phyloP scores from a whole-genome alignment of 192 early-diverging fungal species.

The Podila verticillata region DNA sequence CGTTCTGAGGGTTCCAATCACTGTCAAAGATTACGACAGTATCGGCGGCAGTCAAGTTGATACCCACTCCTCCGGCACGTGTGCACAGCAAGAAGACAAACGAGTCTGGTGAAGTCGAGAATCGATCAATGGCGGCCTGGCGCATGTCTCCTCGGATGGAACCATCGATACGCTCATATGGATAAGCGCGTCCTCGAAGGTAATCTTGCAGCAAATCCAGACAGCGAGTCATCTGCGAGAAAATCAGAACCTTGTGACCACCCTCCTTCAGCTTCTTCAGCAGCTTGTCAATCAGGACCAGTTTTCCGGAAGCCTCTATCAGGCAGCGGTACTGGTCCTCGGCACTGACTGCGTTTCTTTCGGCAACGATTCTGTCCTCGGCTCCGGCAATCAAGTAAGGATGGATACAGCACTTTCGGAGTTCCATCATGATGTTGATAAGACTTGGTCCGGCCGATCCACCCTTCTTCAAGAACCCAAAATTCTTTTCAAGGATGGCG shows the following conservation, averaged over 20 bases:
- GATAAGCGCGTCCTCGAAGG: slow-evolving; percentile 75
- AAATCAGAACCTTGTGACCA: slow-evolving; percentile 89
- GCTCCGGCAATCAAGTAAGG: slow-evolving; percentile 84
- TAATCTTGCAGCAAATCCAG: slow-evolving; percentile 88
- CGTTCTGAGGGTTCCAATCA: slow-evolving; percentile 94
- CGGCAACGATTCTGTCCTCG: slow-evolving; percentile 82
- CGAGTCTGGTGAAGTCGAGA: slow-evolving; percentile 78
- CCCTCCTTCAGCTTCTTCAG: slow-evolving; percentile 77
- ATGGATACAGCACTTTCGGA: slow-evolving; percentile 92
- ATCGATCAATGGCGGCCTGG: slow-evolving; percentile 89
- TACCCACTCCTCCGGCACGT: slow-evolving; percentile 88
- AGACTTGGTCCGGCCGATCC: slow-evolving; percentile 64
- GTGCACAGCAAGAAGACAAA: slow-evolving; percentile 92
- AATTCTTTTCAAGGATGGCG: slow-evolving; percentile 88
- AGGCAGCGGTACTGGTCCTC: slow-evolving; percentile 77
- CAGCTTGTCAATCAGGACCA: slow-evolving; percentile 87
- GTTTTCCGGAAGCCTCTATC: slow-evolving; percentile 84
- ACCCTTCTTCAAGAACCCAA: slow-evolving; percentile 84
- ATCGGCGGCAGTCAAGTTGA: slow-evolving; percentile 90
- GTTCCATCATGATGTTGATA: slow-evolving; percentile 90
- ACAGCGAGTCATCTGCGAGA: slow-evolving; percentile 88
- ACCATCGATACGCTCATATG: slow-evolving; percentile 87
- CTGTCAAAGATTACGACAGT: slow-evolving; percentile 89
- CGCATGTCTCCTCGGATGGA: slow-evolving; percentile 81
- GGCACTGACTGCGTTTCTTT: slow-evolving; percentile 63